Base-by-base conservation (phyloP, 1,139 yeast genomes). In the Geotrichum siamense region DNA sequence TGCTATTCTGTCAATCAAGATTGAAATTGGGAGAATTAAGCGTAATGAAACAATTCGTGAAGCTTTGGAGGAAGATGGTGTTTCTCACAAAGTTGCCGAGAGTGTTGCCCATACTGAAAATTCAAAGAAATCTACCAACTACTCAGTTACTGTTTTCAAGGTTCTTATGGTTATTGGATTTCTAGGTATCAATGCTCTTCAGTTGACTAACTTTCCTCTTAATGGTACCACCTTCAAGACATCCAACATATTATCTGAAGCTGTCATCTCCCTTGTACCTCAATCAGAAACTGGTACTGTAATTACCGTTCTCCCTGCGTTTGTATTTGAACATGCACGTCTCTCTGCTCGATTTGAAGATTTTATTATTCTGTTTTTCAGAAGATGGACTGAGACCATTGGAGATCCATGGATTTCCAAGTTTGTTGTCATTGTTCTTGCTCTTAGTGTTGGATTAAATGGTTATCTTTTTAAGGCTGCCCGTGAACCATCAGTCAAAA, bases 41-140 rank as follows among this genome's bases (percentile, higher is more conserved):
- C 79, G 89, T 54, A 83, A 91, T 41, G 81, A 87, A 49, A 76
- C 79, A 48, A 75, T 89, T 60, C 80, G 83, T 59, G 79, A 77
- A 54, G 91, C 87, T 19, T 71, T 91, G 54, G 95, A 89, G 66
- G 98, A 91, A 62, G 98, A 93, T 57, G 98, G 98, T 19, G 76
- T 91, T 33, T 75, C 86, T 38, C 78, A 57, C 44, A 68, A 72
- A 48, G 84, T 84, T 38, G 96, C 91, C 37, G 78, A 76, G 52
- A 73, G 76, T 46, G 81, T 84, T 32, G 79, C 89, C 21, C 62
- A 70, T 41, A 57, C 53, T 58, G 46, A 27, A 45, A 37, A 55
- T 52, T 44, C 49, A 43, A 36, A 53, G 49, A 31, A 51, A 26
- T 38, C 41, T 41, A 21, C 48, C 19, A 44, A 42, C 48, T 48